Base-by-base conservation (phyloP, 495 filamentous ascomycete genomes). In the Talaromyces adpressus region DNA sequence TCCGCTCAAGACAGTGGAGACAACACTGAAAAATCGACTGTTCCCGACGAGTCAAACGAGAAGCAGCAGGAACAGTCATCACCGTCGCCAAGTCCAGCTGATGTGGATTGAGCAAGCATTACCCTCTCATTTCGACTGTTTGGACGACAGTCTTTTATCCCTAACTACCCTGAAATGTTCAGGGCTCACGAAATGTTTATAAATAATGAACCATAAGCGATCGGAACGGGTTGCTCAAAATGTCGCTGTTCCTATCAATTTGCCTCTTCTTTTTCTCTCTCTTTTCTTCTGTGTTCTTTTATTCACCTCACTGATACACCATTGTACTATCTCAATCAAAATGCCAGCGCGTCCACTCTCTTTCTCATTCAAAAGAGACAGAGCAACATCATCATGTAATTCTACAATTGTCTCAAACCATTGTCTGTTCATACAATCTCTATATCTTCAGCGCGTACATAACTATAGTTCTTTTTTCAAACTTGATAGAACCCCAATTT, bases 41-140 rank as follows among this genome's bases (percentile, higher is more conserved):
- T 1, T 6, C 9, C 7, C 18, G 27, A 36, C 41, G 47, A 62
- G 49, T 54, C 53, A 6, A 63, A 14, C 25, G 62, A 49, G 27
- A 25, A 57, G 57, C 18, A 18, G 8, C 51, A 63, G 30, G 57
- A 45, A n/a, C 57, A 59, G 51, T 9, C 51, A 14, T 27, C 25
- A 3, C 30, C 36, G 6, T 52, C 59, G 7, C 36, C 59, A 51
- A 61, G 59, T 61, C 59, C 59, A 49, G 32, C 39, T 32, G 59
- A 61, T 12, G 20, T 51, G 7, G 36, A 61, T 5, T 61, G 36
- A 61, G 9, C 45, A 30, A 20, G n/a, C 6, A 22, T 12, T 53
- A 25, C 20, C 16, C 20, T 22, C 18, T 29, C 22, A 14, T 54
- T 4, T 3, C 51, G 20, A 1, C 22, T 25, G 4, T 54, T n/a